These are phyloP conservation scores for Inga leiocalycina DNA, from an alignment of 306 rosid species.

Conservation along the genomic window DNA sequence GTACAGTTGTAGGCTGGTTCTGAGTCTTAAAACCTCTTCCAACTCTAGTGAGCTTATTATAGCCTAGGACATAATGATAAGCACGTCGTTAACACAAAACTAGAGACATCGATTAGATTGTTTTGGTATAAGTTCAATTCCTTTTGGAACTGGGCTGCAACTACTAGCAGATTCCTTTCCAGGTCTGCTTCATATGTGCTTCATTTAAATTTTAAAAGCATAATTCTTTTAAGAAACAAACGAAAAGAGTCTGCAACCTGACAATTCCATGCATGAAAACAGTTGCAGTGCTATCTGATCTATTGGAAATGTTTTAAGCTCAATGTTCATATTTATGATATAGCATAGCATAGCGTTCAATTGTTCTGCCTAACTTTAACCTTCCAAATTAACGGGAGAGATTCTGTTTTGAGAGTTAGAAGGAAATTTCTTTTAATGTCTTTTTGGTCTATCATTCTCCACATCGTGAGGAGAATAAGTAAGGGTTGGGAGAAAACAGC, in stretches of 20 bases:
- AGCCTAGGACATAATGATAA: too few relatives aligned
- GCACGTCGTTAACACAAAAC: not conserved
- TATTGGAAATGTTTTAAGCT: not conserved
- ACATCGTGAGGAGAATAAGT: not conserved
- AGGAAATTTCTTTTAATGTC: conserved; percentile 22
- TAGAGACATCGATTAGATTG: not conserved
- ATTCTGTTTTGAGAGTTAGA: not conserved
- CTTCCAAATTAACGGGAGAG: not conserved
- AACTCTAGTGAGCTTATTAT: not conserved
- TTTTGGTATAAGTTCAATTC: not conserved
- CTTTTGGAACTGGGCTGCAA: conserved; percentile 7
- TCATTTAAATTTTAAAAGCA: not conserved
- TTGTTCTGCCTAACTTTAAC: conserved; percentile 1
- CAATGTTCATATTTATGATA: not conserved
- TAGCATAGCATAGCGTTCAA: not conserved
- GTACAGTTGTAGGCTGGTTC: too few relatives aligned
- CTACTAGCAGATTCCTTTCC: not conserved
- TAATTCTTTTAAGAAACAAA: not conserved
- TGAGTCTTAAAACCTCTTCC: not conserved
- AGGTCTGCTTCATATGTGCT: not conserved
- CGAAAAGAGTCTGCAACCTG: not conserved
- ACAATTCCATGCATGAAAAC: not conserved
- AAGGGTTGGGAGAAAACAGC: not conserved
- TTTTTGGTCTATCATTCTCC: conserved; percentile 2
- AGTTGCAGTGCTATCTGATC: not conserved